A percentile compares a stretch with the other conserved stretches of the same genome.
These are phyloP conservation scores for Davidsoniella eucalypti DNA, from an alignment of 2,329 filamentous ascomycete species.

Conservation along the genomic window DNA sequence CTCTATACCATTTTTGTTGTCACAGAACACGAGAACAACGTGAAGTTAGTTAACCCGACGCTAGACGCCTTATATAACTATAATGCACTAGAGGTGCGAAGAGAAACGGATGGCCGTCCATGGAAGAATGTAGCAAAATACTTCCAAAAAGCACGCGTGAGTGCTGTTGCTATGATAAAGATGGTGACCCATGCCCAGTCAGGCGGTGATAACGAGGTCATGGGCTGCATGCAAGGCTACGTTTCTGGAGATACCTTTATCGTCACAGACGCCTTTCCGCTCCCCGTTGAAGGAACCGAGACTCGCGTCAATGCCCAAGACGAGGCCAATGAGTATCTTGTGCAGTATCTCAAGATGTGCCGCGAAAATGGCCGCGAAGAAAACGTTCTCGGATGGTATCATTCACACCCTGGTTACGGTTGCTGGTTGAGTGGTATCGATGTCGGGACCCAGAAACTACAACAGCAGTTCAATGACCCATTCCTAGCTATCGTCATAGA, in stretches of 20 bases:
- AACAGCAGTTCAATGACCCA: conserved; percentile 75
- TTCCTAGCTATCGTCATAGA: conserved; percentile 95
- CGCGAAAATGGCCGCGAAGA: conserved; percentile 65
- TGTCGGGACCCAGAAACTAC: conserved; percentile 69
- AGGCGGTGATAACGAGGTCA: conserved; percentile 80
- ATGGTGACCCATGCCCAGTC: conserved; percentile 99
- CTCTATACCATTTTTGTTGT: background rate
- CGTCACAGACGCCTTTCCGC: conserved; percentile 81
- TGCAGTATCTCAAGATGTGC: conserved; percentile 63
- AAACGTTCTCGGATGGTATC: conserved; percentile 96
- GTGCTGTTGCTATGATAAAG: conserved; percentile 83
- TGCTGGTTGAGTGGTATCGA: conserved; percentile 98
- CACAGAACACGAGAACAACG: conserved; percentile 72
- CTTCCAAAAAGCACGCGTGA: conserved; percentile 89
- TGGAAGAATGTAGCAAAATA: conserved; percentile 69
- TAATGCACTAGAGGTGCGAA: conserved; percentile 30
- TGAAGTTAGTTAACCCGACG: conserved; percentile 67
- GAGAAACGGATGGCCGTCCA: conserved; percentile 53
- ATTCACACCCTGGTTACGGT: conserved; percentile 91
- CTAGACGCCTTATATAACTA: conserved; percentile 88
- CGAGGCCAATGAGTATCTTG: conserved; percentile 94
- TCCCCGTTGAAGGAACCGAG: conserved; percentile 96
- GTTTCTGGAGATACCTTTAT: conserved; percentile 72
- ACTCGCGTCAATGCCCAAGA: conserved; percentile 91
- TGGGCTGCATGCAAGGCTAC: conserved; percentile 97